These are phyloP conservation scores for Exophiala sp. DNA, from an alignment of 2,329 filamentous ascomycete species.

Conservation along the genomic window DNA sequence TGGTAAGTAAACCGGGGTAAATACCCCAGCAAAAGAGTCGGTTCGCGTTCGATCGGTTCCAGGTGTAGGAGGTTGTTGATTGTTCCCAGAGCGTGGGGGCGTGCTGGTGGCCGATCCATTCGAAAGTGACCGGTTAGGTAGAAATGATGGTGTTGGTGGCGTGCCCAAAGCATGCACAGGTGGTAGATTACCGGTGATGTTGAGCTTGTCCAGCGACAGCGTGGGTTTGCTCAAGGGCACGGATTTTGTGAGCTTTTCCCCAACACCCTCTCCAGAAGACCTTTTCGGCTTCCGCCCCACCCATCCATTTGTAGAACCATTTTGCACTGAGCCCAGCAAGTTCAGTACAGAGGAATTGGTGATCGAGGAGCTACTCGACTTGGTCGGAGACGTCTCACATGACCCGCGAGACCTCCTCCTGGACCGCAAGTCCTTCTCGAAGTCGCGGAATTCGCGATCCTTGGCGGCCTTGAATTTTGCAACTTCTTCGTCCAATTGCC, in stretches of 20 bases:
- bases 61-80: slow-evolving; percentile 14
- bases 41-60: slow-evolving; percentile 9
- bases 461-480: slow-evolving; percentile 27
- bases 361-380: background rate
- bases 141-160: slow-evolving; percentile 15
- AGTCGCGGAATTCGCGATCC: slow-evolving; percentile 30
- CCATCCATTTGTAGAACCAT: slow-evolving; percentile 10
- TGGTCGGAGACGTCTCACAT: slow-evolving; percentile 3
- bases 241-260: slow-evolving; percentile 16
- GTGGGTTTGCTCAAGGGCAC: slow-evolving; percentile 22
- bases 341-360: slow-evolving; percentile 7
- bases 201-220: slow-evolving; percentile 23
- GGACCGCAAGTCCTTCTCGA: slow-evolving; percentile 24
- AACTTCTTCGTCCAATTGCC: slow-evolving; percentile 28
- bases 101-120: slow-evolving; percentile 1
- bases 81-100: slow-evolving; percentile 6
- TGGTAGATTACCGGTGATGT: slow-evolving; percentile 22
- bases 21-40: slow-evolving; percentile 24
- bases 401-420: slow-evolving; percentile 14
- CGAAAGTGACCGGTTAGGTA: slow-evolving; percentile 6
- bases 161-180: slow-evolving; percentile 15
- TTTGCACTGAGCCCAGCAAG: slow-evolving; percentile 15
- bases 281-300: slow-evolving; percentile 7
- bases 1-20: slow-evolving; percentile 24
- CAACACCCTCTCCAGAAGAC: slow-evolving; percentile 1